Conservation (phyloP, 2,329 filamentous ascomycete species). For the Fusarium liriodendri region DNA sequence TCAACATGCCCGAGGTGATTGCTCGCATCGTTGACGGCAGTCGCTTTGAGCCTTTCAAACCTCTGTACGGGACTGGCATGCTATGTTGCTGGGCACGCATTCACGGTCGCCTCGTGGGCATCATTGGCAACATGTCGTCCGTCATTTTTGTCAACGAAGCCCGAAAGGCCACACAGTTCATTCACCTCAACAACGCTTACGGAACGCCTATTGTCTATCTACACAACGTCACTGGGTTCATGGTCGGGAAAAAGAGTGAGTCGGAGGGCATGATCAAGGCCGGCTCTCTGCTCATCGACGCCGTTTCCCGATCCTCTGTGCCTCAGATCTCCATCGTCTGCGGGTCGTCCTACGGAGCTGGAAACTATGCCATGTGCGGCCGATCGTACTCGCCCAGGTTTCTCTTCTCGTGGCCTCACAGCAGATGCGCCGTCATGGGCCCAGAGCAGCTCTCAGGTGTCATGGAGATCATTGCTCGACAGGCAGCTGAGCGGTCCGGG, state of each 20-base stretch:
- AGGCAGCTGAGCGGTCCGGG: background rate
- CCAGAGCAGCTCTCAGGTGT: background rate
- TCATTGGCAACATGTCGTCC: background rate
- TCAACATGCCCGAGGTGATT: background rate
- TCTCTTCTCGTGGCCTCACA: background rate
- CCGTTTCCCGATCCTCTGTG: background rate
- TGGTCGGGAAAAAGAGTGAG: background rate
- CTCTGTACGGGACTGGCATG: background rate
- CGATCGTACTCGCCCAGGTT: background rate
- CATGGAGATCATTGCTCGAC: background rate
- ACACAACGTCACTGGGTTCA: background rate
- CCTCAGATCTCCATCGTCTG: background rate
- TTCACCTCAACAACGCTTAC: background rate
- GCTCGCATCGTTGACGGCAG: background rate
- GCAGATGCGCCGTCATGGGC: background rate
- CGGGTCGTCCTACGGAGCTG: background rate
- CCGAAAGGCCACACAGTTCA: background rate
- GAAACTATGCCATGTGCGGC: background rate
- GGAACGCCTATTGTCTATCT: background rate
- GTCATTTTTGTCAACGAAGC: background rate
- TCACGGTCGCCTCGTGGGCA: background rate
- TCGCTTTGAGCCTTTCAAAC: background rate
- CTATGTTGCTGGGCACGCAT: background rate
- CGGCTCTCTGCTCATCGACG: background rate
- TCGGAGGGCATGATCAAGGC: background rate